Base-by-base conservation (phyloP, 106 monocot genomes). In the Iris macrosiphon region DNA sequence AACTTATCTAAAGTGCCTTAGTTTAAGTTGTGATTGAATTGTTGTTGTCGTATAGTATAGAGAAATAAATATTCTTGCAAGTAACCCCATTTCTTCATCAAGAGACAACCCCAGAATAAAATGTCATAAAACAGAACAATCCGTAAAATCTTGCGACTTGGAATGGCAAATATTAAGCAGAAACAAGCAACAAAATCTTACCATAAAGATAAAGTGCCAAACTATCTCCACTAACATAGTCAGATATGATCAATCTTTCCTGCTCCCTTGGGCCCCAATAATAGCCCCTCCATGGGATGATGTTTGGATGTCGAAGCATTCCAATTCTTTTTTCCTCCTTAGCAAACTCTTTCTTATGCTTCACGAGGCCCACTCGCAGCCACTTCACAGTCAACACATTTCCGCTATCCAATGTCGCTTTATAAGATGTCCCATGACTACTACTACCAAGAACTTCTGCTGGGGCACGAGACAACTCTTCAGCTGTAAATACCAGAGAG, bases 381-480 rank as follows among this genome's bases (percentile, higher is more conserved):
- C 95, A 96, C 54, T 96, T 96, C 25, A 96, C 95, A 53, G 74
- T 79, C 71, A 96, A 61, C 51, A 74, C 34, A 34, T 76, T 82
- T 19, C 95, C 95, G 61, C 46, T 68, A 42, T 85, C 82, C 47
- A 96, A 47, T 21, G 79, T 82, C 22, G 89, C 89, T 74, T 77
- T 96, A 57, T 96, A 96, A 12, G 95, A 81, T 20, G 95, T 96
- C 10, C 95, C 95, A 67, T 89, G 95, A 42, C 89, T 89, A 65
- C 95, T 89, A 49, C 89, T 79, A 28, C 95, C 95, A 41, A 96
- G 65, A 47, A 96, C 82, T 66, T 96, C 95, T n/a, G 95, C 95
- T 9, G 95, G 95, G 79, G 57, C 89, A 39, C 82, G 63, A 39
- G 95, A 85, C 49, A 96, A 71, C 32, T 96, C 82, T 61, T 89